Evolutionary conservation across 208 protist species (phyloP).

Genomic region (Trypanosoma platydactyli): DNA sequence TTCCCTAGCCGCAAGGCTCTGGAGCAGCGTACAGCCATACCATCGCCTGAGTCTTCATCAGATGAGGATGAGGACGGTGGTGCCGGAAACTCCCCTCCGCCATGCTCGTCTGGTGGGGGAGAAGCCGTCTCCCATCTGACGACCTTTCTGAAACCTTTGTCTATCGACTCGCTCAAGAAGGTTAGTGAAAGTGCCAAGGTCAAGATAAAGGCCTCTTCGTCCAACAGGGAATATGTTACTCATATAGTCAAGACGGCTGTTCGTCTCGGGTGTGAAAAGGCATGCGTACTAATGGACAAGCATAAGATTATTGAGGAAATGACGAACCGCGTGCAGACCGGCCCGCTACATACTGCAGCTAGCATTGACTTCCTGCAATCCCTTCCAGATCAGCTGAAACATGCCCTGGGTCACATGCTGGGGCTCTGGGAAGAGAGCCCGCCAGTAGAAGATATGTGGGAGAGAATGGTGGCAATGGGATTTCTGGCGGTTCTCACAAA

Average conservation of each 20-base stretch:
- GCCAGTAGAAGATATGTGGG: slow-evolving; percentile 86
- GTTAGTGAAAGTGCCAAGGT: slow-evolving; percentile 88
- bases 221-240: slow-evolving; percentile 79
- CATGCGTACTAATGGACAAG: slow-evolving; percentile 86
- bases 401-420: slow-evolving; percentile 69
- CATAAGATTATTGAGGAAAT: slow-evolving; percentile 90
- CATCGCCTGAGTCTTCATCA: slow-evolving; percentile 59
- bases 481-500: slow-evolving; percentile 88
- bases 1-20: slow-evolving; percentile 85
- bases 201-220: slow-evolving; percentile 72
- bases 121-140: slow-evolving; percentile 81
- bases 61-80: slow-evolving; percentile 55
- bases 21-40: slow-evolving; percentile 73
- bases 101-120: slow-evolving; percentile 44
- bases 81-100: slow-evolving; percentile 23
- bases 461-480: slow-evolving; percentile 91
- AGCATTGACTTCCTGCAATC: slow-evolving; percentile 87
- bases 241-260: slow-evolving; percentile 88
- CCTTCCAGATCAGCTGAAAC: slow-evolving; percentile 75
- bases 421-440: slow-evolving; percentile 78
- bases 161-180: slow-evolving; percentile 90
- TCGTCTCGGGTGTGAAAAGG: slow-evolving; percentile 84
- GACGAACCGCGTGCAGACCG: slow-evolving; percentile 75
- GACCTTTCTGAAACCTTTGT: slow-evolving; percentile 78
- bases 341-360: slow-evolving; percentile 67